Conservation (phyloP, 169 alveolate species). For the Babesia microti region DNA sequence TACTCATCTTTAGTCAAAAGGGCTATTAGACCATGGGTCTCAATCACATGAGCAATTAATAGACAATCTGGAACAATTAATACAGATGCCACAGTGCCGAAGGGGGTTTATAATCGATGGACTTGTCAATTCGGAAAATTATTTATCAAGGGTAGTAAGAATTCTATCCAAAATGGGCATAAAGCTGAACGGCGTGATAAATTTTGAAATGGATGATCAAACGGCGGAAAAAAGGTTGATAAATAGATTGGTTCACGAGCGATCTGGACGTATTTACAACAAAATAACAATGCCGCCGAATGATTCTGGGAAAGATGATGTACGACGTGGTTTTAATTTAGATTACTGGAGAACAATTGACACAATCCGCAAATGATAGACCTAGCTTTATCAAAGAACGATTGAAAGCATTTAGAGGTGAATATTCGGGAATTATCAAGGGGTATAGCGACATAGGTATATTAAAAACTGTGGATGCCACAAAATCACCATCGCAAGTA, state of each 20-base stretch:
- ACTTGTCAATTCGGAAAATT: too few relatives aligned
- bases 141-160: too few relatives aligned
- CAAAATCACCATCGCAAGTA: conserved; percentile 35
- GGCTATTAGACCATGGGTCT: conserved; percentile 1
- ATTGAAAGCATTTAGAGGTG: conserved; percentile 46
- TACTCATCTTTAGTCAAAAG: not conserved
- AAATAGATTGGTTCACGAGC: conserved; percentile 83
- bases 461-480: conserved; percentile 45
- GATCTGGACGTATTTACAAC: conserved; percentile 89
- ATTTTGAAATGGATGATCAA: conserved; percentile 77
- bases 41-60: not conserved
- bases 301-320: conserved; percentile 72
- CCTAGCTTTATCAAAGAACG: conserved; percentile 50
- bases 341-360: conserved; percentile 32
- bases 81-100: conserved; percentile 66
- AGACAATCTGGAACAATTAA: conserved; percentile 69
- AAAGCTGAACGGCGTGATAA: conserved; percentile 65
- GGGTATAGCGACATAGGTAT: conserved; percentile 44
- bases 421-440: conserved; percentile 48
- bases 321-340: conserved; percentile 44
- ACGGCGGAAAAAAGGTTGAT: conserved; percentile 76
- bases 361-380: conserved; percentile 45
- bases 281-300: conserved; percentile 82
- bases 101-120: conserved; percentile 90
- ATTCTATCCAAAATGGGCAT: conserved; percentile 43